Evolutionary conservation across 1,284 basidiomycete genomes (phyloP).

Genomic region (Ganoderma leucocontextum): DNA sequence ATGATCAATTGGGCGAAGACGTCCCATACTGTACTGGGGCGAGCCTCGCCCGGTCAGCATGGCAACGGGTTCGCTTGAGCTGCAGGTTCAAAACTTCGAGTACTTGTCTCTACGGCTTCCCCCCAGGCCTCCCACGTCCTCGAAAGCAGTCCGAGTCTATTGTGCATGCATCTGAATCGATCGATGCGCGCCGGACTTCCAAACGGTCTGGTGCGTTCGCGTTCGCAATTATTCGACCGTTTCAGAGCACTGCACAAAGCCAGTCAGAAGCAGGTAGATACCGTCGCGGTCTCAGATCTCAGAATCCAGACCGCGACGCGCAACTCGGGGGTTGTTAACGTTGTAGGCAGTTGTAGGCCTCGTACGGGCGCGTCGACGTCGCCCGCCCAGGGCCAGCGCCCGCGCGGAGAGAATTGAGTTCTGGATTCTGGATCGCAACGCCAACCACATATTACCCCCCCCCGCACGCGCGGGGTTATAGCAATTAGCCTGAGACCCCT

Average conservation of each 20-base stretch:
- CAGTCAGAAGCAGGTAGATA: too few species aligned
- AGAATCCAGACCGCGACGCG: too few species aligned
- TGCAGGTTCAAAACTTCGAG: not conserved
- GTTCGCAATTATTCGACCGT: conserved; percentile 4
- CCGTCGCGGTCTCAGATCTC: too few species aligned
- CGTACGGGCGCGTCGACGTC: too few species aligned
- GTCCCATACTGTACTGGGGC: not conserved
- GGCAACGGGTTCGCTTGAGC: not conserved
- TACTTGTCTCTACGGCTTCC: not conserved
- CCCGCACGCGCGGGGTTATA: not conserved
- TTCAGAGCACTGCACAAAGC: not conserved
- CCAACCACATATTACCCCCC: not conserved
- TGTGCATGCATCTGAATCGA: not conserved
- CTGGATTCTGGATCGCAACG: too few species aligned
- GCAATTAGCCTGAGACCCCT: not conserved
- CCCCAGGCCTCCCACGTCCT: conserved; percentile 8
- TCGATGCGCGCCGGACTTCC: too few species aligned
- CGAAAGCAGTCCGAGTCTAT: not conserved
- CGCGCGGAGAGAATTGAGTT: too few species aligned
- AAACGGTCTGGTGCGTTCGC: not conserved
- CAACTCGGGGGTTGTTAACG: too few species aligned
- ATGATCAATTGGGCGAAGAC: too few species aligned
- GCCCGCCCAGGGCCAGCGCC: too few species aligned
- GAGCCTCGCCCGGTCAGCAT: not conserved
- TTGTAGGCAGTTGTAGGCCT: too few species aligned